Conservation (phyloP, 2,329 filamentous ascomycete genomes). For the Boeremia lycopersici region DNA sequence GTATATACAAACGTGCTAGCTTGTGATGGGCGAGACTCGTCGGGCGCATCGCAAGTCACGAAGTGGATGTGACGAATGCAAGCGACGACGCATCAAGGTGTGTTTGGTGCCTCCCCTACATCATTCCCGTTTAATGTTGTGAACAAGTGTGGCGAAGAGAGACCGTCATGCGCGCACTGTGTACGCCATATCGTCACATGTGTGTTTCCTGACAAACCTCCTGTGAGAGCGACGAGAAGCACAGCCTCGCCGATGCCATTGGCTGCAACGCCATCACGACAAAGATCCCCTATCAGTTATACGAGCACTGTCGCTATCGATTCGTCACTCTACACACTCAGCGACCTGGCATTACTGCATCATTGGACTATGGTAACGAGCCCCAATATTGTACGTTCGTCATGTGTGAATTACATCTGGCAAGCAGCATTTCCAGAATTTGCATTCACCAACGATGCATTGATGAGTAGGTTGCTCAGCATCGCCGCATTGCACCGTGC, state of each 20-base stretch:
- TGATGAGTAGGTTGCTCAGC: slow-evolving; percentile 26
- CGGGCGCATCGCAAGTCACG: slow-evolving; percentile 27
- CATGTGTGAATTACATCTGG: slow-evolving; percentile 20
- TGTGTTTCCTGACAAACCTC: slow-evolving; percentile 3
- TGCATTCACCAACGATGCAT: slow-evolving; percentile 12
- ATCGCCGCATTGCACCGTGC: slow-evolving; percentile 21
- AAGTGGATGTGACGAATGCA: slow-evolving; percentile 24
- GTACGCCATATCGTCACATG: slow-evolving; percentile 15
- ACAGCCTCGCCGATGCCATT: not conserved
- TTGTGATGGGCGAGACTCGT: slow-evolving; percentile 17
- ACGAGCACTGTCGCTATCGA: slow-evolving; percentile 1
- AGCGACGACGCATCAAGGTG: slow-evolving; percentile 31
- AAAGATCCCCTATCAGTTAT: not conserved
- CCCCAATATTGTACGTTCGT: slow-evolving; percentile 16
- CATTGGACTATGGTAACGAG: slow-evolving; percentile 25
- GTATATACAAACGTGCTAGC: not conserved
- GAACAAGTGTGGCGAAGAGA: slow-evolving; percentile 19
- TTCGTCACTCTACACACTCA: slow-evolving; percentile 14
- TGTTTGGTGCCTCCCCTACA: not conserved
- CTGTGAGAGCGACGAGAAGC: not conserved
- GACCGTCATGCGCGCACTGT: slow-evolving; percentile 18
- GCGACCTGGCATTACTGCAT: slow-evolving; percentile 23
- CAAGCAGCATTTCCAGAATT: slow-evolving; percentile 18
- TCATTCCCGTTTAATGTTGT: not conserved
- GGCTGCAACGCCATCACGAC: not conserved